A percentile compares a stretch with the other conserved stretches of the same genome.
Evolutionary conservation across 1,284 basidiomycete genomes (phyloP).

Genomic region (Violaceomyces palustris): DNA sequence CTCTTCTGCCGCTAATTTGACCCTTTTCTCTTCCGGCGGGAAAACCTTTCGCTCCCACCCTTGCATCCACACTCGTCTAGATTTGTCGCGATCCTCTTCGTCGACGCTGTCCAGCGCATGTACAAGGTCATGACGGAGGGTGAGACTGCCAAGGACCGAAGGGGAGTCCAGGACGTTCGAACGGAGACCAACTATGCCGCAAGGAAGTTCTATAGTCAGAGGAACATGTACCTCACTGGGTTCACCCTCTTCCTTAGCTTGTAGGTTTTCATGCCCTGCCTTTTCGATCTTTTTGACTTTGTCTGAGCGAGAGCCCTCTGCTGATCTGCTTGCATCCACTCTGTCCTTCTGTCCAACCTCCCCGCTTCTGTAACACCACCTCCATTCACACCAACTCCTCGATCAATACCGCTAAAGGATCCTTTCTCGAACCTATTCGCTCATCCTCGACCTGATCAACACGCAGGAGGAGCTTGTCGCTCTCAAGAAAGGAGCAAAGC

Average conservation of each 20-base stretch:
- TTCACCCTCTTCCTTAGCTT: conserved; percentile 71
- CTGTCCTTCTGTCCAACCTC: too few species aligned
- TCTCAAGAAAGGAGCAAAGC: conserved; percentile 67
- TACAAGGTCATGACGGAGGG: conserved; percentile 73
- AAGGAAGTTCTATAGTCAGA: conserved; percentile 72
- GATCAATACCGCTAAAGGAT: too few species aligned
- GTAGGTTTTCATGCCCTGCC: conserved; percentile 14
- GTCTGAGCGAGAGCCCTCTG: too few species aligned
- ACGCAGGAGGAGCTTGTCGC: conserved; percentile 80
- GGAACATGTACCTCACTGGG: conserved; percentile 74
- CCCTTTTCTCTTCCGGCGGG: neutral
- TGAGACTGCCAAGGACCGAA: conserved; percentile 65
- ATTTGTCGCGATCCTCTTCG: conserved; percentile 73
- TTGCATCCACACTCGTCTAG: too few species aligned
- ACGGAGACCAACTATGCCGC: conserved; percentile 81
- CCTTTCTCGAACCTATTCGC: conserved; percentile 84
- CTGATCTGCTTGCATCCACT: too few species aligned
- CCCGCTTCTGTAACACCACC: too few species aligned
- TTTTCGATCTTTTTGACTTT: too few species aligned
- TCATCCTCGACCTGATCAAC: conserved; percentile 83
- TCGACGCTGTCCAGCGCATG: conserved; percentile 91
- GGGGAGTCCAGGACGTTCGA: conserved; percentile 64
- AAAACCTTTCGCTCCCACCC: conserved; percentile 3
- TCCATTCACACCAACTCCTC: too few species aligned
- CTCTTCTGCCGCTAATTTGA: neutral